Evolutionary conservation across 1,139 yeast species (phyloP), one percentile per base, ranked within the genome.

Genomic region (Casaregolazyma suthepensis): DNA sequence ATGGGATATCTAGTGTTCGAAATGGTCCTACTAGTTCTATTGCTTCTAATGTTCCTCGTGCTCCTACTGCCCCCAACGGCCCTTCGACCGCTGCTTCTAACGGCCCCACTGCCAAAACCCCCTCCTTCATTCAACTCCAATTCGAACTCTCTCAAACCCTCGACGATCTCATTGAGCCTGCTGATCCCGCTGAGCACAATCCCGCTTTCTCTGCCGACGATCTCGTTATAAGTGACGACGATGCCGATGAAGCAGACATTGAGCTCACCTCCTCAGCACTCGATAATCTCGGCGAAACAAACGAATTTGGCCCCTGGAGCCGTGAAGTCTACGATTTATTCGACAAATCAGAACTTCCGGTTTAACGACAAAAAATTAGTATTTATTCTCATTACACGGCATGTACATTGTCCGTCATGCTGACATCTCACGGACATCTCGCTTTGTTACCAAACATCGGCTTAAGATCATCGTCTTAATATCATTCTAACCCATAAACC

Each of bases 121-220:
- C 17, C 10, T 45, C 47, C 13, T 17, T 15, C 26, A 7, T 29
- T 13, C 31, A 45, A 3, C 47, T 45, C 37, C 35, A 45, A 31
- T 15, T 45, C n/a, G 47, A 45, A 26, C 43, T 46, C 18, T 38
- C 49, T 18, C 49, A 46, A 35, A 37, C 29, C 7, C 43, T 38
- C n/a, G 51, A 48, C 15, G 29, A 13, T 15, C 45, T 37, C 65
- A 58, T 51, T 58, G 57, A 38, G 56, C 48, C 44, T 54, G 54
- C 51, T 52, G 59, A 9, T 35, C 44, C 22, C 51, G 56, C 6
- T 56, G 57, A 35, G 13, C 38, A 1, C 40, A 38, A 1, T 2
- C 5, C 40, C 6, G 38, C 26, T 5, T 17, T 15, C 5, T 10
- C 22, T n/a, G 47, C 37, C 47, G 44, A 19, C 15, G 43, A 37